A percentile compares a stretch with the other conserved stretches of the same genome.
These are phyloP conservation scores for Talaromyces thailandensis DNA, from an alignment of 495 filamentous ascomycete genomes.

Conservation along the genomic window DNA sequence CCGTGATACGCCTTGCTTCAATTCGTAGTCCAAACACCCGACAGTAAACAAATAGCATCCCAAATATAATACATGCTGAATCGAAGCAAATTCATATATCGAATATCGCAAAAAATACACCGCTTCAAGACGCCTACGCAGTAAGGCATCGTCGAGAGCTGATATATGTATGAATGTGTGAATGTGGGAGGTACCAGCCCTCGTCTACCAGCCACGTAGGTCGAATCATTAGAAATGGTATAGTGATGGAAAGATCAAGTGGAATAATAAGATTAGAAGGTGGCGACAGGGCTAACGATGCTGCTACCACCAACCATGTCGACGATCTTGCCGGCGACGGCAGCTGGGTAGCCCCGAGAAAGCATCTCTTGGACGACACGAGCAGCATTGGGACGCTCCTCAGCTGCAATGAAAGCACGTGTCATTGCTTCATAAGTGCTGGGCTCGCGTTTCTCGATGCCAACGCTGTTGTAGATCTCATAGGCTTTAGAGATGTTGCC, in stretches of 20 bases:
- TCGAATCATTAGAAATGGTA: constrained; percentile 4
- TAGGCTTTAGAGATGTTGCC: constrained; percentile 72
- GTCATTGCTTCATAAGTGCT: constrained; percentile 99
- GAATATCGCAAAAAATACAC: background rate
- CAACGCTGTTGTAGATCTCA: constrained; percentile 67
- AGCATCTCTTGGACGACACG: constrained; percentile 83
- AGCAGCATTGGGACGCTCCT: constrained; percentile 67
- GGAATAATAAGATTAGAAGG: constrained; percentile 3
- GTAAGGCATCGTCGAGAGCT: background rate
- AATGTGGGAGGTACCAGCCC: constrained; percentile 6
- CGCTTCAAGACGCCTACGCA: background rate
- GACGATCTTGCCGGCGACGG: constrained; percentile 83
- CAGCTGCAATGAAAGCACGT: constrained; percentile 75
- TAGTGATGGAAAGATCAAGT: background rate
- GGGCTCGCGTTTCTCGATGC: constrained; percentile 72
- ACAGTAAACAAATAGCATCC: constrained; percentile 31
- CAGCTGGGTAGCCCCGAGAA: constrained; percentile 77
- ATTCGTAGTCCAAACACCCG: constrained; percentile 17
- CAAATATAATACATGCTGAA: constrained; percentile 3
- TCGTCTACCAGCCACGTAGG: background rate
- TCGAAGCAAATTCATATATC: constrained; percentile 15
- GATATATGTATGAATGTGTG: background rate
- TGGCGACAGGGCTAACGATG: background rate
- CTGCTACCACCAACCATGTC: constrained; percentile 61
- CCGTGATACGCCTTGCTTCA: constrained; percentile 12